Conservation (phyloP, 345 rosid species). For the Isatis tinctoria region DNA sequence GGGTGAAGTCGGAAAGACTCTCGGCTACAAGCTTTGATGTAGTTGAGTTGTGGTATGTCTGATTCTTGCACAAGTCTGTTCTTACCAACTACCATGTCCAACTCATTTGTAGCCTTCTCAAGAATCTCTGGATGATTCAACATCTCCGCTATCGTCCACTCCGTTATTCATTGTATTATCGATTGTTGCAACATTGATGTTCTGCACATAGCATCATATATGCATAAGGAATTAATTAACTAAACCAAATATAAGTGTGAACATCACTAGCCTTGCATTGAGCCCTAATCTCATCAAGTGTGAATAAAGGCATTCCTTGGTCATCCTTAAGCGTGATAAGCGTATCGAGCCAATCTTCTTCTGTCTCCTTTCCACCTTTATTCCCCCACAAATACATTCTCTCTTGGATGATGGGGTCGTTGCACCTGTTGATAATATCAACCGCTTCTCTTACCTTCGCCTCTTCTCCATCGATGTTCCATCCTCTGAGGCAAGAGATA, state of each 20-base stretch:
- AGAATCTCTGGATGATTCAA: constrained; percentile 32
- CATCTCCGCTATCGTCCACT: constrained; percentile 40
- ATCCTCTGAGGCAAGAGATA: constrained; percentile 19
- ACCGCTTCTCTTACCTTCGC: neutral
- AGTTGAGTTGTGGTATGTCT: constrained; percentile 29
- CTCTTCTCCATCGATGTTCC: constrained; percentile 27
- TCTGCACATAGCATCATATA: too few species aligned
- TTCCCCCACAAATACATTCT: constrained; percentile 28
- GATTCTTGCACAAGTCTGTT: constrained; percentile 35
- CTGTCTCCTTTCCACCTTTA: neutral
- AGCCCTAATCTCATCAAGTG: constrained; percentile 12
- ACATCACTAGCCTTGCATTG: constrained; percentile 12
- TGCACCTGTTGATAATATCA: neutral
- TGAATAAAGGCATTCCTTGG: constrained; percentile 9
- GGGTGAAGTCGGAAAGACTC: constrained; percentile 34
- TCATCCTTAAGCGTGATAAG: constrained; percentile 8
- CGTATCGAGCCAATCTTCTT: constrained; percentile 25
- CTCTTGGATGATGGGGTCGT: constrained; percentile 3
- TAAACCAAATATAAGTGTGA: too few species aligned
- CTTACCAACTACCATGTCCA: constrained; percentile 32
- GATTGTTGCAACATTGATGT: constrained; percentile 5
- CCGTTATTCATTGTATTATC: constrained; percentile 31
- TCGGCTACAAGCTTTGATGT: constrained; percentile 30
- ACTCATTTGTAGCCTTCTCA: constrained; percentile 19
- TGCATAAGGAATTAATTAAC: too few species aligned